phyloP scores from a whole-genome alignment of 768 basidiomycete species.

The Suillus hirtellus region DNA sequence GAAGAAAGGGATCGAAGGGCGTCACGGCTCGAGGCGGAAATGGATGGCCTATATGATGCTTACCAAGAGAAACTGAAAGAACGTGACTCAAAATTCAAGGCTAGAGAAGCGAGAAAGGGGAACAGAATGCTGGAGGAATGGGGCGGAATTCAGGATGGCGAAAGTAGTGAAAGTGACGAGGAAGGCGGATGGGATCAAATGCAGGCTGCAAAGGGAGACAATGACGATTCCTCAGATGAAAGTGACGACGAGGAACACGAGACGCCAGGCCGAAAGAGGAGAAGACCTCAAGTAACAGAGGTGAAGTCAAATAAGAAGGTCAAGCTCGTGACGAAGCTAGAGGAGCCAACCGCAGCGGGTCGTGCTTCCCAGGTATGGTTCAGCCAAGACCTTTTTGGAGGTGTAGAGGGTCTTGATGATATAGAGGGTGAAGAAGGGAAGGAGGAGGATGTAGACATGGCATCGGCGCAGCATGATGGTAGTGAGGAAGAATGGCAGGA shows the following conservation, averaged over 20 bases:
- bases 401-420: slow-evolving; percentile 46
- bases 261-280: slow-evolving; percentile 42
- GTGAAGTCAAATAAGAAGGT: slow-evolving; percentile 45
- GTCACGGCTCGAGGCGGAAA: slow-evolving; percentile 71
- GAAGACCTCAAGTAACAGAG: slow-evolving; percentile 29
- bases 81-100: slow-evolving; percentile 85
- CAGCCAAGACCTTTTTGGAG: slow-evolving; percentile 87
- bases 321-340: slow-evolving; percentile 52
- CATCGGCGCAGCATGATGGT: slow-evolving; percentile 31
- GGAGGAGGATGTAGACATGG: slow-evolving; percentile 24
- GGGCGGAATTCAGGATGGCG: slow-evolving; percentile 64
- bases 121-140: slow-evolving; percentile 80
- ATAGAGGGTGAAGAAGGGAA: slow-evolving; percentile 38
- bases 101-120: slow-evolving; percentile 72
- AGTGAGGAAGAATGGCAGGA: slow-evolving; percentile 31
- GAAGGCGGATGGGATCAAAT: slow-evolving; percentile 74
- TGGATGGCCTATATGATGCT: slow-evolving; percentile 86
- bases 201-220: slow-evolving; percentile 52
- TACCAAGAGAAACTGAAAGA: slow-evolving; percentile 82
- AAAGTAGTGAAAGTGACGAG: slow-evolving; percentile 38
- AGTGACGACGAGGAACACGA: slow-evolving; percentile 40
- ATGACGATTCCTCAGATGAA: slow-evolving; percentile 53
- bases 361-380: slow-evolving; percentile 90
- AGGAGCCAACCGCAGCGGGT: slow-evolving; percentile 38
- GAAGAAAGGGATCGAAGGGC: slow-evolving; percentile 70